Evolutionary conservation across 2,329 filamentous ascomycete species (phyloP).

Genomic region (Grosmannia penicillata): DNA sequence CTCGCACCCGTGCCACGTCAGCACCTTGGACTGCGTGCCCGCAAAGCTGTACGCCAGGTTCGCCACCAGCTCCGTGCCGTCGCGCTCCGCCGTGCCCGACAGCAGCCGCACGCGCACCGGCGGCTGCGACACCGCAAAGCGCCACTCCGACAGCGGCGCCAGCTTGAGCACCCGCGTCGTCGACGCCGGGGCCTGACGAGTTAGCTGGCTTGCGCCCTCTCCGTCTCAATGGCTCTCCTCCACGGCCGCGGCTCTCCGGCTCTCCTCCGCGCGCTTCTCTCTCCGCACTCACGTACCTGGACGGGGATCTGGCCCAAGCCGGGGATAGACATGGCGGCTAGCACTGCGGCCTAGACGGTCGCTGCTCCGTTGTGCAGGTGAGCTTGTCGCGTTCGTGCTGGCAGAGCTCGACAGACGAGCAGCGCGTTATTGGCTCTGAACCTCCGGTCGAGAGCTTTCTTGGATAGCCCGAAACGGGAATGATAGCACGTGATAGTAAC

Average conservation of each 20-base stretch:
- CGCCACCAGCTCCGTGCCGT: conserved; percentile 81
- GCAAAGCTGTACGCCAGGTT: conserved; percentile 69
- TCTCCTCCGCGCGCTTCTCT: too few species aligned
- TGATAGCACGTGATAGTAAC: too few species aligned
- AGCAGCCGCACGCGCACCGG: conserved; percentile 44
- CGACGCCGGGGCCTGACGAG: conserved; percentile 21
- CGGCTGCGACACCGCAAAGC: conserved; percentile 52
- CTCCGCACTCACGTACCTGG: conserved; percentile 27
- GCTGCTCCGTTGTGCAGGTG: neutral
- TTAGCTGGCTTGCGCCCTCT: too few species aligned
- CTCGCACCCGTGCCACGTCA: conserved; percentile 82
- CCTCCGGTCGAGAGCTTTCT: too few species aligned
- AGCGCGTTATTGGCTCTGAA: too few species aligned
- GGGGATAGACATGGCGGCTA: conserved; percentile 50
- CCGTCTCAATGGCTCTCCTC: too few species aligned
- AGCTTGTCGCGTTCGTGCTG: too few species aligned
- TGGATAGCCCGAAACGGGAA: too few species aligned
- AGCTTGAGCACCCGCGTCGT: conserved; percentile 36
- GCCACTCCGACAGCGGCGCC: conserved; percentile 57
- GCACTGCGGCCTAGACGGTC: neutral
- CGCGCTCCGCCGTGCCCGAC: conserved; percentile 77
- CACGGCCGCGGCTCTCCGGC: too few species aligned
- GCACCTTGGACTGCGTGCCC: conserved; percentile 73
- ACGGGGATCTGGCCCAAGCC: conserved; percentile 54
- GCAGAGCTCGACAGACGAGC: too few species aligned